A percentile compares a stretch with the other conserved stretches of the same genome.
phyloP scores from a whole-genome alignment of 1,139 yeast genomes.

The Geotrichum cucujoidarum region DNA sequence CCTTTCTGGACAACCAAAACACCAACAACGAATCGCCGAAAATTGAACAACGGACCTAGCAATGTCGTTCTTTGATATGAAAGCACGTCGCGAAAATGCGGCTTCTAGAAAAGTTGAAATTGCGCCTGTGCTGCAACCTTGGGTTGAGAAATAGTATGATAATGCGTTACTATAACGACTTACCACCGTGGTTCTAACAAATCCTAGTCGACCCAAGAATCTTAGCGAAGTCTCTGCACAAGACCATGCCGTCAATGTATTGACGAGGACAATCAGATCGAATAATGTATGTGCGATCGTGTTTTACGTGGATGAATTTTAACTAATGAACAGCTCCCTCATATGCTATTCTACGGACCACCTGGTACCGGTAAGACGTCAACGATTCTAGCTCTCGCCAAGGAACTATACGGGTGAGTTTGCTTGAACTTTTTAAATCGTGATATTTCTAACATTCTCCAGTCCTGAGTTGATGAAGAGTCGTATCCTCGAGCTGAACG shows the following conservation, averaged over 20 bases:
- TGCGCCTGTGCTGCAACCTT: conserved; percentile 39
- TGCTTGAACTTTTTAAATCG: neutral
- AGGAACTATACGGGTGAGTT: conserved; percentile 60
- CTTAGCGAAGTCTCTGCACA: conserved; percentile 88
- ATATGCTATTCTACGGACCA: conserved; percentile 94
- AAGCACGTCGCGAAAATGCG: conserved; percentile 16
- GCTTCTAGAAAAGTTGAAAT: conserved; percentile 6
- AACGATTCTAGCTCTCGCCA: conserved; percentile 82
- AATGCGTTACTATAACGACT: neutral
- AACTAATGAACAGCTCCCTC: conserved; percentile 46
- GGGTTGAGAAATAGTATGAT: conserved; percentile 68
- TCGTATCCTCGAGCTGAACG: conserved; percentile 86
- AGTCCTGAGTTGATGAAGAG: conserved; percentile 50
- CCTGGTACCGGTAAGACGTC: conserved; percentile 98
- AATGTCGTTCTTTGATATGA: conserved; percentile 21
- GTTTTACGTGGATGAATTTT: neutral
- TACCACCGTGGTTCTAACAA: conserved; percentile 5
- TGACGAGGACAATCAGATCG: conserved; percentile 69
- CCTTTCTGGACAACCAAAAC: conserved; percentile 4
- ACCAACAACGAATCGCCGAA: neutral
- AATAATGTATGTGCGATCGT: conserved; percentile 48
- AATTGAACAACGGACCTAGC: neutral
- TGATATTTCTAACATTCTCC: neutral
- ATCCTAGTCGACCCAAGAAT: conserved; percentile 63
- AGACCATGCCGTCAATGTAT: conserved; percentile 81